Conservation (phyloP, 441 rosid genomes). For the Brassica balearica region DNA sequence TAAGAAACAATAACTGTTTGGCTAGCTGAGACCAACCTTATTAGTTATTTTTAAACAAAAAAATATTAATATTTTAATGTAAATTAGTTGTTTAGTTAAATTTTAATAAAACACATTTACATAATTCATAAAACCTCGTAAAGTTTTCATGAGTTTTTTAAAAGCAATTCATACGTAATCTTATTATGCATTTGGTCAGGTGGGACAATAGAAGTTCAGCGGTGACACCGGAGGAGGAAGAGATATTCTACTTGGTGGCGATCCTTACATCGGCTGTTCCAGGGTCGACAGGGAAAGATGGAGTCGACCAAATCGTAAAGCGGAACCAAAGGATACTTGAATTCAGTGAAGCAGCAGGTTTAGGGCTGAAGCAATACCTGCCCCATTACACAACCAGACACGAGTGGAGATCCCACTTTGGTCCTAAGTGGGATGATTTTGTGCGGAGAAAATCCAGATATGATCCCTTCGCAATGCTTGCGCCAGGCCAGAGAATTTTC, state of each 20-base stretch:
- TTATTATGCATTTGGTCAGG: conserved; percentile 45
- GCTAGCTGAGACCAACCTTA: background rate
- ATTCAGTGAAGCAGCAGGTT: conserved; percentile 58
- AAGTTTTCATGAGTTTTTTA: too few species aligned
- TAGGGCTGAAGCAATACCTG: conserved; percentile 89
- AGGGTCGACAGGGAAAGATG: conserved; percentile 70
- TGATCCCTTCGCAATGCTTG: conserved; percentile 90
- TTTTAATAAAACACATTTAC: too few species aligned
- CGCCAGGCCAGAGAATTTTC: conserved; percentile 94
- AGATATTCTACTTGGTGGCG: conserved; percentile 91
- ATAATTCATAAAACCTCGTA: too few species aligned
- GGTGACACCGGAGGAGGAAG: conserved; percentile 86
- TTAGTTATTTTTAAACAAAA: too few species aligned
- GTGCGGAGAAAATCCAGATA: conserved; percentile 74
- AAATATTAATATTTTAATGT: too few species aligned
- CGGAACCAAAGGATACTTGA: conserved; percentile 76
- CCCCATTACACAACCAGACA: conserved; percentile 81
- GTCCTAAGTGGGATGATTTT: conserved; percentile 73
- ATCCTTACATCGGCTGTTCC: conserved; percentile 90
- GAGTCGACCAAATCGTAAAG: conserved; percentile 68
- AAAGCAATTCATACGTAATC: background rate
- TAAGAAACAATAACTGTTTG: conserved; percentile 38
- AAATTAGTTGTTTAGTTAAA: too few species aligned
- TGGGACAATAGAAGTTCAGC: conserved; percentile 96
- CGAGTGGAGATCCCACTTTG: conserved; percentile 91